These are phyloP conservation scores for Starmera caribaea DNA, from an alignment of 805 yeast species.

Conservation along the genomic window DNA sequence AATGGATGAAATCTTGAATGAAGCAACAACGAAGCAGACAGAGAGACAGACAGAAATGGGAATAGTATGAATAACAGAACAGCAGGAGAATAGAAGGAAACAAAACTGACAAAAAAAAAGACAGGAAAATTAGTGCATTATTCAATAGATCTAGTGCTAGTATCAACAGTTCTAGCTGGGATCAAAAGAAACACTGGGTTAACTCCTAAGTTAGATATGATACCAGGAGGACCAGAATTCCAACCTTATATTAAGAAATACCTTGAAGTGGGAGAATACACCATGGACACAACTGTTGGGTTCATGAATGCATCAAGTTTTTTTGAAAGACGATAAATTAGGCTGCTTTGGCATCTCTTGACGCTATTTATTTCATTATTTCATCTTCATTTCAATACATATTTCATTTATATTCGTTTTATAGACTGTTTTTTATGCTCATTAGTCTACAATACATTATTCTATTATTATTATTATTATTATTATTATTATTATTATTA, in stretches of 20 bases:
- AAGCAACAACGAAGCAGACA: too few species aligned
- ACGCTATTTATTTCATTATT: background rate
- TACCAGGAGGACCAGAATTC: conserved; percentile 36
- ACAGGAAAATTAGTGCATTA: conserved; percentile 48
- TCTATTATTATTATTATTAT: background rate
- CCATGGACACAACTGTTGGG: conserved; percentile 64
- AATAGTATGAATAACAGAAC: too few species aligned
- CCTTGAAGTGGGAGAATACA: conserved; percentile 76
- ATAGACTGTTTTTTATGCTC: background rate
- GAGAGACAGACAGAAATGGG: too few species aligned
- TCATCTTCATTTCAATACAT: background rate
- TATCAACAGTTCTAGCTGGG: conserved; percentile 65
- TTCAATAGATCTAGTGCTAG: conserved; percentile 47
- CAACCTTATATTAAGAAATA: conserved; percentile 52
- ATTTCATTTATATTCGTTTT: background rate
- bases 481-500: background rate
- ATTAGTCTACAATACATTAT: background rate
- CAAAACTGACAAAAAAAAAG: conserved; percentile 11
- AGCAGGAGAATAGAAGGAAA: too few species aligned
- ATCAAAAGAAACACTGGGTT: conserved; percentile 66
- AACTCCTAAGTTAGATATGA: conserved; percentile 40
- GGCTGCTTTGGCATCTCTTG: background rate
- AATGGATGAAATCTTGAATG: too few species aligned
- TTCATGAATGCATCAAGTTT: conserved; percentile 63
- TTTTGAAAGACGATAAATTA: conserved; percentile 46